Evolutionary conservation across 805 yeast genomes (phyloP), one percentile per base, ranked within the genome.

Genomic region (Starmerella cellae): DNA sequence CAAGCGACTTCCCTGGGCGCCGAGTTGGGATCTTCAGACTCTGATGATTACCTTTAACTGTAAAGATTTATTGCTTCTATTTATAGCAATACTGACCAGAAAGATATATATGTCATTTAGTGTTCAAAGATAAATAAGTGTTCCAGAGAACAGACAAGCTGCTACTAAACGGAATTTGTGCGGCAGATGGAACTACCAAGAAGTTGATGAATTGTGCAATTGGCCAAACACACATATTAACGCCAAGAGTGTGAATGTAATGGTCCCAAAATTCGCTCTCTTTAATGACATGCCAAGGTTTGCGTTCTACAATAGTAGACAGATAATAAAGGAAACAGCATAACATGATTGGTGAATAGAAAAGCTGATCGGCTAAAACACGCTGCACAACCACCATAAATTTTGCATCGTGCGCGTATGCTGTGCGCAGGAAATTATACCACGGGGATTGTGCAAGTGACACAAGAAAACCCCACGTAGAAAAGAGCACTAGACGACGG

Each of bases 211-310:
- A 55, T 61, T 91, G 97, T 48, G 91, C 81, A 0, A 74, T 60
- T 0, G 97, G 97, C 98, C 97, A 91, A 11, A 88, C 79, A 39
- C 68, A 56, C 87, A 94, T 84, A 59, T 85, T 87, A 16, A 81
- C 68, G 27, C 66, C 58, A 33, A 87, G 60, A 0, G 95, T 85
- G 3, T 70, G 68, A 24, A 64, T 50, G 42, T 77, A 75, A 63
- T 80, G 66, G 14, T 19, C 14, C 44, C 69, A 72, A 51, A 70
- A 67, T 40, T 85, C 66, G 62, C 83, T 87, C 5, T 61, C 68
- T 42, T 69, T 67, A 20, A 84, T 69, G 10, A 80, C 82, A 1
- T 70, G 70, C 58, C 70, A 65, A 35, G 77, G 73, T 2, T 93
- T 91, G 33, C 70, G 68, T 53, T 88, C 96, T 43, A 85, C 70